A percentile compares a stretch with the other conserved stretches of the same genome.
These are phyloP conservation scores for Teratosphaeria epicoccoides DNA, from an alignment of 2,329 filamentous ascomycete species.

Conservation along the genomic window DNA sequence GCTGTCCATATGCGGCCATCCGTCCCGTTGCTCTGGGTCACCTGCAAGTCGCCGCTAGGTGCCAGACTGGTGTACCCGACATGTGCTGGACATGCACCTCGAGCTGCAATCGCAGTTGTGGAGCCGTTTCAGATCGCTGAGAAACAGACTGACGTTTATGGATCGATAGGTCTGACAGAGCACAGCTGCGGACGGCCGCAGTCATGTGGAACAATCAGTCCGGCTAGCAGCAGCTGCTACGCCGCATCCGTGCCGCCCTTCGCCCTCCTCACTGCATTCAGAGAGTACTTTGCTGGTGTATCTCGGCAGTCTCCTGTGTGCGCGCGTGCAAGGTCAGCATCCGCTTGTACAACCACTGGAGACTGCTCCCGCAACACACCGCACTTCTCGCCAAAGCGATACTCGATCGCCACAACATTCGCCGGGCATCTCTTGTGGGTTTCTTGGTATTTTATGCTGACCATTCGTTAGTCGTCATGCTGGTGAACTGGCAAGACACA, in stretches of 20 bases:
- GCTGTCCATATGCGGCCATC: not conserved
- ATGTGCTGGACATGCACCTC: not conserved
- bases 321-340: not conserved
- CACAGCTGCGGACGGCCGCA: not conserved
- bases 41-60: not conserved
- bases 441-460: conserved; percentile 37
- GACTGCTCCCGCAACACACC: conserved; percentile 26
- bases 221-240: not conserved
- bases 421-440: conserved; percentile 46
- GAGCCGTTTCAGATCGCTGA: not conserved
- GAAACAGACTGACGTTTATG: not conserved
- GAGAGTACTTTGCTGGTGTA: not conserved
- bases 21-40: not conserved
- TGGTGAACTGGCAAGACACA: not conserved
- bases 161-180: not conserved
- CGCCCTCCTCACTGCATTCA: not conserved
- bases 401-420: conserved; percentile 45
- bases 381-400: conserved; percentile 39
- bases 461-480: not conserved
- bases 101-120: not conserved
- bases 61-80: too few species aligned
- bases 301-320: conserved; percentile 1
- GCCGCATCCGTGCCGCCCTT: not conserved
- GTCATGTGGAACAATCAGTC: not conserved
- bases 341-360: not conserved